A percentile compares a stretch with the other conserved stretches of the same genome.
Evolutionary conservation across 2,329 filamentous ascomycete genomes (phyloP).

Genomic region (Tolypocladium sp.): DNA sequence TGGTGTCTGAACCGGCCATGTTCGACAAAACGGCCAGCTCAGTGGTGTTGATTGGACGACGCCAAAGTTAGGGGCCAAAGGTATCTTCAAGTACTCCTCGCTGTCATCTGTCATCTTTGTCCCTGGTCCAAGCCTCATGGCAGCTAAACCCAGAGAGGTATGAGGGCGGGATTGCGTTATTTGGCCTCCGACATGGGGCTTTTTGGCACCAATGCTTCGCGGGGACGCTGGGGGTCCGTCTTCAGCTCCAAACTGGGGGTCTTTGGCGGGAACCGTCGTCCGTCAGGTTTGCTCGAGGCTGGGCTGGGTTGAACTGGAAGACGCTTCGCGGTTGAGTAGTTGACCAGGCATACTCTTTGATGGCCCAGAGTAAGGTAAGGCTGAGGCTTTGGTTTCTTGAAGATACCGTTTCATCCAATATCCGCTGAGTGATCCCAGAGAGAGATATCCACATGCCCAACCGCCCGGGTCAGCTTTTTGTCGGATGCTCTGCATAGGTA

Average conservation of each 20-base stretch:
- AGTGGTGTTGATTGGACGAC: neutral
- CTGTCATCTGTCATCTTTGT: constrained; percentile 11
- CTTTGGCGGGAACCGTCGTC: neutral
- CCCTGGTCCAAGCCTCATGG: constrained; percentile 6
- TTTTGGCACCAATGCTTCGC: neutral
- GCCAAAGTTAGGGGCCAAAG: neutral
- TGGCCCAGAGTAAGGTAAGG: neutral
- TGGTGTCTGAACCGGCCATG: neutral
- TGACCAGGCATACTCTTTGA: neutral
- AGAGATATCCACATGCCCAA: neutral
- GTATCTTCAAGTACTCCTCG: constrained; percentile 11
- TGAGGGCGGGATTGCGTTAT: constrained; percentile 11
- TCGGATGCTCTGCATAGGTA: neutral
- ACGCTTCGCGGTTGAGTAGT: neutral
- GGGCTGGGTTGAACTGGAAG: neutral
- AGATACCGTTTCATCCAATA: neutral
- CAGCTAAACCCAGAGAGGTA: constrained; percentile 12
- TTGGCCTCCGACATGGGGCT: constrained; percentile 4
- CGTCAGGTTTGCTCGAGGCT: neutral
- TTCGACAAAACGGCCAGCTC: neutral
- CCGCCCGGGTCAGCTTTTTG: too few species aligned
- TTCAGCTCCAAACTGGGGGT: neutral
- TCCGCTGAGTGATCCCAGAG: neutral
- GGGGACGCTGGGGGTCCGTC: neutral
- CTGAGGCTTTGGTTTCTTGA: neutral